Conservation (phyloP, 148 eudicot species). For the Camellia granthamiana region DNA sequence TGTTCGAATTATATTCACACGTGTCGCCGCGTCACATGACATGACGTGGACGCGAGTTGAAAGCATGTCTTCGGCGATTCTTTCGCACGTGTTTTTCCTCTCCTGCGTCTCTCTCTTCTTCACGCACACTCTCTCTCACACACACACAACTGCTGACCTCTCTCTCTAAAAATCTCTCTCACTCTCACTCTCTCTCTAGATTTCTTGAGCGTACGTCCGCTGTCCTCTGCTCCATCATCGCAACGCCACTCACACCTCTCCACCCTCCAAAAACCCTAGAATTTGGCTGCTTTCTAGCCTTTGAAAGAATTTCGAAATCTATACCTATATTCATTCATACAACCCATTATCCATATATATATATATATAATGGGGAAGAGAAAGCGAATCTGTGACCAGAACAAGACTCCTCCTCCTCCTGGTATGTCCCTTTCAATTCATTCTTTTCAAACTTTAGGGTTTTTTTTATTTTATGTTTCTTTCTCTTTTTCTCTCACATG, state of each 20-base stretch:
- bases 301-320: slow-evolving; percentile 4
- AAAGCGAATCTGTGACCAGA: slow-evolving; percentile 36
- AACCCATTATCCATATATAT: not conserved
- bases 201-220: slow-evolving; percentile 22
- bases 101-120: not conserved
- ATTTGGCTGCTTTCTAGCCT: slow-evolving; percentile 13
- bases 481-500: not conserved
- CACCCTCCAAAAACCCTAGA: slow-evolving; percentile 8
- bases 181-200: not conserved
- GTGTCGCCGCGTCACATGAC: not conserved
- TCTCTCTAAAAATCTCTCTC: not conserved
- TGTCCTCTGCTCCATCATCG: slow-evolving; percentile 22
- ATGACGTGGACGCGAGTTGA: slow-evolving; percentile 1
- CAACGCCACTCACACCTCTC: slow-evolving; percentile 17
- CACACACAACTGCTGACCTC: slow-evolving; percentile 2
- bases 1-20: not conserved
- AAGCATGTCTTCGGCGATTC: slow-evolving; percentile 4
- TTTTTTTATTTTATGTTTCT: not conserved
- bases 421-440: slow-evolving; percentile 14
- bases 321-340: not conserved
- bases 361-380: slow-evolving; percentile 39
- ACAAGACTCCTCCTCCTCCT: slow-evolving; percentile 31
- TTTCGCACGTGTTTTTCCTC: slow-evolving; percentile 1
- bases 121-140: not conserved
- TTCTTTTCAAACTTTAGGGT: not conserved